These are phyloP conservation scores for Microcyclospora pomicola DNA, from an alignment of 2,329 filamentous ascomycete species.

Conservation along the genomic window DNA sequence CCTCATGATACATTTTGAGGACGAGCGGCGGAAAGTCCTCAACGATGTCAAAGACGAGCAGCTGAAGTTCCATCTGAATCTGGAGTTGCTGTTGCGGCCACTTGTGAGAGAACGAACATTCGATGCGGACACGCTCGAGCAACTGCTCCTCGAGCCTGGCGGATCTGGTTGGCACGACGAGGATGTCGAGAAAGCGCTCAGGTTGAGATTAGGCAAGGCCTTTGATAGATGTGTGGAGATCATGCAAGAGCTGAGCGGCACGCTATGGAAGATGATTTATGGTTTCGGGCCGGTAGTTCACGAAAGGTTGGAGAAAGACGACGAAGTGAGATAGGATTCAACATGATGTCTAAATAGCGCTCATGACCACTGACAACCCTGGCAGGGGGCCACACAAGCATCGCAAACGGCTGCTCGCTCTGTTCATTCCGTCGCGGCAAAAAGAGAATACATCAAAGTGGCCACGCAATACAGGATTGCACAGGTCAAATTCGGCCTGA, in stretches of 20 bases:
- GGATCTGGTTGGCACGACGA: not conserved
- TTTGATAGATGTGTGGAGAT: not conserved
- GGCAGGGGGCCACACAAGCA: too few relatives aligned
- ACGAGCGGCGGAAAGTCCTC: not conserved
- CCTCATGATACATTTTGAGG: not conserved
- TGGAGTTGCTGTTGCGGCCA: conserved; percentile 1
- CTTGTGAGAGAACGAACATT: not conserved
- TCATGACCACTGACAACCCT: too few relatives aligned
- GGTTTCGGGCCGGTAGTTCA: not conserved
- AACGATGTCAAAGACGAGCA: conserved; percentile 1
- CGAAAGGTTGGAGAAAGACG: not conserved
- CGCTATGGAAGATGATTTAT: not conserved
- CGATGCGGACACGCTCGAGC: not conserved
- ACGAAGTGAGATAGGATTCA: not conserved
- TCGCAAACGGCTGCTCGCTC: too few relatives aligned
- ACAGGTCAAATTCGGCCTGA: too few relatives aligned
- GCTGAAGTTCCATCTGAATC: not conserved
- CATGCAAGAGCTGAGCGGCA: not conserved
- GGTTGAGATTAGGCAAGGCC: not conserved
- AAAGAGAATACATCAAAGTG: too few relatives aligned
- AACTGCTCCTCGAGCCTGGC: not conserved
- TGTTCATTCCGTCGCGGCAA: too few relatives aligned
- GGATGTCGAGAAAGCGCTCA: not conserved
- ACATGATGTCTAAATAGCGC: too few relatives aligned
- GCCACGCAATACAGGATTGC: too few relatives aligned